Conservation (phyloP, 2,329 filamentous ascomycete genomes). For the Colletotrichum tropicale region DNA sequence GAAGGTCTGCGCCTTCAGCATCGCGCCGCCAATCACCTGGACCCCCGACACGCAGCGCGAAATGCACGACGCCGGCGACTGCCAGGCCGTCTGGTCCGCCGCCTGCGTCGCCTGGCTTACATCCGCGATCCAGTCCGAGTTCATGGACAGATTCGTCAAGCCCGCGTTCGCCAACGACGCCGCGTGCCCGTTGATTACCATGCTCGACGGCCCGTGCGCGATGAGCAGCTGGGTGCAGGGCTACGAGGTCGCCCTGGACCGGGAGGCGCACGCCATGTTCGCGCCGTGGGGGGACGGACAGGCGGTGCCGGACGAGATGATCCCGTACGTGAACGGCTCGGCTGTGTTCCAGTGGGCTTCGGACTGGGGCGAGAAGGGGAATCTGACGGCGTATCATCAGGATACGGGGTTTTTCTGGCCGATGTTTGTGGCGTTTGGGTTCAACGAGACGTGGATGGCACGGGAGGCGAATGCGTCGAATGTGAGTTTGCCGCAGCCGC, state of each 20-base stretch:
- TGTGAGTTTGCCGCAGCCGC: not conserved
- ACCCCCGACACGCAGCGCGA: not conserved
- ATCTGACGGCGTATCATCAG: not conserved
- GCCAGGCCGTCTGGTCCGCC: not conserved
- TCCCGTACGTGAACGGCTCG: not conserved
- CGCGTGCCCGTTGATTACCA: not conserved
- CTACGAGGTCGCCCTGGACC: not conserved
- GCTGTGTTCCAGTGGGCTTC: not conserved
- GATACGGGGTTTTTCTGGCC: not conserved
- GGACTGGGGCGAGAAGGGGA: not conserved
- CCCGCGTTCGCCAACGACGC: not conserved
- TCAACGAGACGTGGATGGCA: not conserved
- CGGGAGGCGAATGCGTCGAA: not conserved
- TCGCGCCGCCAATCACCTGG: not conserved
- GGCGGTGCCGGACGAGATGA: not conserved
- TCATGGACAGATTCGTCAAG: not conserved
- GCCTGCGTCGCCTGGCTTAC: not conserved
- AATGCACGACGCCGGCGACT: not conserved
- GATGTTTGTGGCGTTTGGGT: not conserved
- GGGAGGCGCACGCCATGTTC: not conserved
- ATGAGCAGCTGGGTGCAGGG: not conserved
- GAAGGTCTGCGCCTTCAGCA: not conserved
- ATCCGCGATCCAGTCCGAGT: not conserved
- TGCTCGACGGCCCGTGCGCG: not conserved
- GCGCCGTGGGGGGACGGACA: not conserved